phyloP scores from a whole-genome alignment of 2,329 filamentous ascomycete genomes.

The Aspergillus brasiliensis region DNA sequence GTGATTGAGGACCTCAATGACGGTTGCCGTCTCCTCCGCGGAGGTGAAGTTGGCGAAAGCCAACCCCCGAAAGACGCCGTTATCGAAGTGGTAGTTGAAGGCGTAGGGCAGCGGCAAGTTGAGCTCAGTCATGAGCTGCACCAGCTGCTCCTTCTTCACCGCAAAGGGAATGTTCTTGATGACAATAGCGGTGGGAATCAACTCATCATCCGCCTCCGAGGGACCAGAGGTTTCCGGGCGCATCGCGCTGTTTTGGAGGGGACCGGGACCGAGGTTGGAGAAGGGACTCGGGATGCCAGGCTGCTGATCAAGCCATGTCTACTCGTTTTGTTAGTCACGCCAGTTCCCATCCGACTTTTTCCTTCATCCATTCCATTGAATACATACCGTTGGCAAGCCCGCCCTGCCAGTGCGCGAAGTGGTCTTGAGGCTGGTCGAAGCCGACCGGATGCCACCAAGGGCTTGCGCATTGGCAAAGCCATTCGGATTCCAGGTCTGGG shows the following conservation, averaged over 20 bases:
- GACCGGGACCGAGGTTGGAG: constrained; percentile 46
- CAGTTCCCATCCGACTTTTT: not conserved
- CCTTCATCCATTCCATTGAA: not conserved
- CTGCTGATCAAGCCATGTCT: constrained; percentile 67
- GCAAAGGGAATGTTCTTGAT: constrained; percentile 99
- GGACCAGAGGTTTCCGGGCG: constrained; percentile 44
- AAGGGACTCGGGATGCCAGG: constrained; percentile 51
- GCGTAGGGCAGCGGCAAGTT: constrained; percentile 93
- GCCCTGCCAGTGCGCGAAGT: constrained; percentile 54
- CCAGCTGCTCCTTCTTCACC: constrained; percentile 93
- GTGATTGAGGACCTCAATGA: constrained; percentile 93
- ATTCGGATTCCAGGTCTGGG: constrained; percentile 79
- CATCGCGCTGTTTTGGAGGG: constrained; percentile 44
- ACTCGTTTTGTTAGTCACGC: constrained; percentile 12
- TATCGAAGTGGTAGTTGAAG: constrained; percentile 99
- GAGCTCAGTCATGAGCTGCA: constrained; percentile 91
- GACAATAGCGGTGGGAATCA: constrained; percentile 97
- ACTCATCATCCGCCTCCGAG: constrained; percentile 66
- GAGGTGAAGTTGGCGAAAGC: constrained; percentile 99
- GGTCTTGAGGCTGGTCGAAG: constrained; percentile 58
- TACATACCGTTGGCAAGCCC: constrained; percentile 73
- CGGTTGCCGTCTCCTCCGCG: constrained; percentile 85
- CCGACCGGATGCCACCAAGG: constrained; percentile 65
- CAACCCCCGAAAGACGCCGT: constrained; percentile 91
- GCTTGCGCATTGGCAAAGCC: constrained; percentile 68